Base-by-base conservation (phyloP, 495 filamentous ascomycete genomes). In the Aspergillus biplanus region DNA sequence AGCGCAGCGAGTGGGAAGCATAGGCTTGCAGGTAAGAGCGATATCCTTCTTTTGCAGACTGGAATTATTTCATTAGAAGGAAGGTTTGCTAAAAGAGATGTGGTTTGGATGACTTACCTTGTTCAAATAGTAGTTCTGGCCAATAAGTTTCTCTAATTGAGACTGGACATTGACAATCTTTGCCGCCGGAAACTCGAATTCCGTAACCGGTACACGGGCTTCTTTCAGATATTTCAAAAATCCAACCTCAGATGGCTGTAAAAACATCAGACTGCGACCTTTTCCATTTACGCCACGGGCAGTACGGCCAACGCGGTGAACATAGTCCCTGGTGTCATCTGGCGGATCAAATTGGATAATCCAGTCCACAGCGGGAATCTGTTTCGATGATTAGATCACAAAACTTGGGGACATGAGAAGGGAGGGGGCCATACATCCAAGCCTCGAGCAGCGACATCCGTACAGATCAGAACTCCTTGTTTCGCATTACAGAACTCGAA, bases 401-500 rank as follows among this genome's bases (percentile, higher is more conserved):
- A n/a, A 11, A 49, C 34, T 61, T 21, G 52, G 13, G 32, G 27
- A 4, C 34, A 52, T 18, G 6, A 12, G 37, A 18, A 21, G 49
- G 31, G 32, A 21, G 49, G 31, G 32, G 53, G 46, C 76, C 85
- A 76, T 76, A 89, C 87, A 83, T 99, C 95, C 39, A 99, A 79
- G 34, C 95, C 95, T 72, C 95, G 81, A 7, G 95, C 96, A 42
- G 96, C 95, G 63, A 99, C 96, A 70, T 99, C 95, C 0, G 96
- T 99, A 77, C 93, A 97, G 66, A 99, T 93, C 46, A 99, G 77
- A 5, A 90, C 96, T 9, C 95, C 95, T 56, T 91, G 88, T 59
- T 84, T 89, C 7, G 95, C 93, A 73, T 99, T 99, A 77, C 90
- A 93, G 81, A 98, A 99, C 68, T 97, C 94, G 77, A 98, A 99